Evolutionary conservation across 2,329 filamentous ascomycete species (phyloP), one percentile per base, ranked within the genome.

Genomic region (Pyrenochaeta sp.): DNA sequence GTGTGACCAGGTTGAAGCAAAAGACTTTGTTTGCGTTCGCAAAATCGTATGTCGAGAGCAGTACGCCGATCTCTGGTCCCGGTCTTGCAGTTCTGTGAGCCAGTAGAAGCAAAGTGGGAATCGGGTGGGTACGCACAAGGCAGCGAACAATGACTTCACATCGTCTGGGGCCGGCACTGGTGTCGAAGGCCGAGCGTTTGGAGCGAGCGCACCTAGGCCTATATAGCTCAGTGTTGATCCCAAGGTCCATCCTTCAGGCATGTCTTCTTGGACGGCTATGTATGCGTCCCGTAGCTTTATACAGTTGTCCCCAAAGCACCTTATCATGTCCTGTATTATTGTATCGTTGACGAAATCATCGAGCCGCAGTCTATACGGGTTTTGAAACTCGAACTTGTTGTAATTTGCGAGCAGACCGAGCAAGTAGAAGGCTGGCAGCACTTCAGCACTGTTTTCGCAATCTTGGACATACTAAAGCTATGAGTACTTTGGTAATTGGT

Each of bases 371-470:
- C 95, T 90, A 68, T 99, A 99, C 0, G 94, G 94, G 66, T 99
- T 99, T 73, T 97, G 93, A 51, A 96, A 94, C 76, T 99, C 95
- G 70, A 99, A 99, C 75, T 98, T 99, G 83, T 99, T 98, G 83
- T 98, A 98, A 78, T 98, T 99, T 61, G 91, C 90, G 47, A 99
- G 81, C 3, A 98, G 82, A 11, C 94, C 94, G 17, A 97, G 82
- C 9, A 98, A 84, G 12, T 89, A 86, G 63, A 97, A 92, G 0
- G 94, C 90, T 53, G 90, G 85, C 37, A 91, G 45, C 48, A 84
- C 52, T 85, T 86, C 67, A 83, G 82, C 15, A 82, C 78, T 30
- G 20, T 83, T 82, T 56, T 92, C 87, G 39, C 88, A 85, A 62
- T 96, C 91, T 79, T 95, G 90, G 54, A 96, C 86, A 72, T 92